These are phyloP conservation scores for Trichoderma harzianum DNA, from an alignment of 2,329 filamentous ascomycete species.

Conservation along the genomic window DNA sequence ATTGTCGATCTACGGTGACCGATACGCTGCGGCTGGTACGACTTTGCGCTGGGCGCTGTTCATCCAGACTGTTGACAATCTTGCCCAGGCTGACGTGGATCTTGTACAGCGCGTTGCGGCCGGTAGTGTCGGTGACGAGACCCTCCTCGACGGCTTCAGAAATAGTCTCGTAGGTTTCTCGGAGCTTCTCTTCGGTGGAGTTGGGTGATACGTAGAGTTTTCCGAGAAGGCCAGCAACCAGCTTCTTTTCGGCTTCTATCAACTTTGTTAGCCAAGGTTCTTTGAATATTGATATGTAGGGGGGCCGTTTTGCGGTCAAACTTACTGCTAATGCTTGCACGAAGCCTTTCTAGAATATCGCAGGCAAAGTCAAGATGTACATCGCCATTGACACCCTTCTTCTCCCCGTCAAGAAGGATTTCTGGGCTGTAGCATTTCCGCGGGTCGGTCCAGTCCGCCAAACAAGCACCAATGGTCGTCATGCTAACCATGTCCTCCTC, in stretches of 20 bases:
- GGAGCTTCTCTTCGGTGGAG: conserved; percentile 56
- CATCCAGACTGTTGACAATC: conserved; percentile 60
- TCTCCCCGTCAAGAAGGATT: conserved; percentile 51
- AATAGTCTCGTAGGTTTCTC: conserved; percentile 56
- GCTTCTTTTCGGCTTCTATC: conserved; percentile 81
- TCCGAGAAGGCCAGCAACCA: conserved; percentile 70
- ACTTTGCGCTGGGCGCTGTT: conserved; percentile 36
- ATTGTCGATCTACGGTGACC: conserved; percentile 29
- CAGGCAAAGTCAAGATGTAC: conserved; percentile 77
- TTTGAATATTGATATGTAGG: not conserved
- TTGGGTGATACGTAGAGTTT: conserved; percentile 77
- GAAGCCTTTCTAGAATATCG: conserved; percentile 72
- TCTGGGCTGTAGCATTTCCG: conserved; percentile 65
- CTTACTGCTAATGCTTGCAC: conserved; percentile 65
- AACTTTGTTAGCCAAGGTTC: conserved; percentile 27
- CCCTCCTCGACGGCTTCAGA: conserved; percentile 61
- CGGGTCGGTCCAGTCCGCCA: conserved; percentile 95
- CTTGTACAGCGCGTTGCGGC: conserved; percentile 64
- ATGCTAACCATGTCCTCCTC: conserved; percentile 77
- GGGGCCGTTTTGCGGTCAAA: too few relatives aligned
- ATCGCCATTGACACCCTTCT: conserved; percentile 67
- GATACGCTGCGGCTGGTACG: conserved; percentile 47
- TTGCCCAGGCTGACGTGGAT: conserved; percentile 65
- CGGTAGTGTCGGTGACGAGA: conserved; percentile 57
- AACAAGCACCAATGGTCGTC: conserved; percentile 71